Evolutionary conservation across 306 rosid genomes (phyloP), one percentile per base, ranked within the genome.

Genomic region (Inga leiocalycina): DNA sequence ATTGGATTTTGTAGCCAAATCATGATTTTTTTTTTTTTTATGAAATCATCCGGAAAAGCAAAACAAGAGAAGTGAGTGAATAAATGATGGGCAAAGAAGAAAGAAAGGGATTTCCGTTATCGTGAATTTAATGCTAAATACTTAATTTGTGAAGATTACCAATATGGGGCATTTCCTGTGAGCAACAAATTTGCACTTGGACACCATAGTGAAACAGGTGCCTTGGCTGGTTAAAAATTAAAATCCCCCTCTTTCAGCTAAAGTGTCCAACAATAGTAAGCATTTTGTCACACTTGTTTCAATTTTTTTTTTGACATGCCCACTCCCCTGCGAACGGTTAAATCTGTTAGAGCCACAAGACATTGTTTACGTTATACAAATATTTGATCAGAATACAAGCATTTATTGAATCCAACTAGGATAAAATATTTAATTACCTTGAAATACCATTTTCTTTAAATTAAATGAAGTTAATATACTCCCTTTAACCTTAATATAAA

Each of bases 71-170:
- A 84, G 86, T 71, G 83, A 80, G 87, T 84, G 77, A 85, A 84
- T 70, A 79, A 91, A 80, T 65, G 41, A 65, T 62, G 68, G 71
- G 41, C 15, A 70, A 67, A 77, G 78, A 91, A 71, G 82, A 80
- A 68, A 87, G 86, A 77, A 80, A 86, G 85, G 83, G 84, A 67
- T 68, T 68, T 78, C 80, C 75, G 79, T 88, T 81, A 88, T 91
- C 84, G 79, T 75, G 80, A 80, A 85, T 86, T 89, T 83, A 86
- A 78, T 91, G 91, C 82, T 71, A 24, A 39, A 76, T 83, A 51
- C 88, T 57, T 73, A 81, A 44, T 89, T 82, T 78, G 89, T 82
- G 72, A 74, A 84, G 72, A 43, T 86, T 89, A 48, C 93, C 75
- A 86, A 57, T 88, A 79, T 73, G 34, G 84, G 88, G 37, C 52